Evolutionary conservation across 495 filamentous ascomycete species (phyloP).

Genomic region (Xylaria acuta): DNA sequence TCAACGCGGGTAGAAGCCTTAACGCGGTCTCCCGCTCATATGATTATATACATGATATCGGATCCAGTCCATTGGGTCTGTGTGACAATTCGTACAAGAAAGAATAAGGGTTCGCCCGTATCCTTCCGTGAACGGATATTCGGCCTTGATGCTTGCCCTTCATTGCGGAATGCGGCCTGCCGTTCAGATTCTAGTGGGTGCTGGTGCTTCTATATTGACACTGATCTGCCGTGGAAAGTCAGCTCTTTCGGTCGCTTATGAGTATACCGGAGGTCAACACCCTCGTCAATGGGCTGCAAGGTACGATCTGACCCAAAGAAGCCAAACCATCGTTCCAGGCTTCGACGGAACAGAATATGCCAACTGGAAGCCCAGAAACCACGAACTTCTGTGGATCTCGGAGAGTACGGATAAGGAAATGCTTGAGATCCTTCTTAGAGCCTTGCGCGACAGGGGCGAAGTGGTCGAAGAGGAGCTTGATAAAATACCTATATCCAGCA

Average conservation of each 20-base stretch:
- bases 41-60: no score
- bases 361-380: neutral
- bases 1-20: no score
- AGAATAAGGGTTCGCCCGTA: neutral
- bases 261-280: neutral
- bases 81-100: no score
- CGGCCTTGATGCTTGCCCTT: constrained; percentile 12
- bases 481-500: neutral
- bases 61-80: no score
- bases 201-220: constrained; percentile 9
- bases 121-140: constrained; percentile 4
- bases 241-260: constrained; percentile 4
- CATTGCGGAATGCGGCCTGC: constrained; percentile 15
- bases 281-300: neutral
- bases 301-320: neutral
- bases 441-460: constrained; percentile 5
- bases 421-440: constrained; percentile 16
- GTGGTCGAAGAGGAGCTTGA: neutral
- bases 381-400: neutral
- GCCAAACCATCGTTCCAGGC: neutral
- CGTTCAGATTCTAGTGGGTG: neutral
- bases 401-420: constrained; percentile 16
- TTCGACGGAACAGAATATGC: neutral
- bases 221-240: constrained; percentile 1
- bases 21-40: no score